Evolutionary conservation across 805 yeast genomes (phyloP), one percentile per base, ranked within the genome.

Genomic region (Metschnikowia santaceciliae): DNA sequence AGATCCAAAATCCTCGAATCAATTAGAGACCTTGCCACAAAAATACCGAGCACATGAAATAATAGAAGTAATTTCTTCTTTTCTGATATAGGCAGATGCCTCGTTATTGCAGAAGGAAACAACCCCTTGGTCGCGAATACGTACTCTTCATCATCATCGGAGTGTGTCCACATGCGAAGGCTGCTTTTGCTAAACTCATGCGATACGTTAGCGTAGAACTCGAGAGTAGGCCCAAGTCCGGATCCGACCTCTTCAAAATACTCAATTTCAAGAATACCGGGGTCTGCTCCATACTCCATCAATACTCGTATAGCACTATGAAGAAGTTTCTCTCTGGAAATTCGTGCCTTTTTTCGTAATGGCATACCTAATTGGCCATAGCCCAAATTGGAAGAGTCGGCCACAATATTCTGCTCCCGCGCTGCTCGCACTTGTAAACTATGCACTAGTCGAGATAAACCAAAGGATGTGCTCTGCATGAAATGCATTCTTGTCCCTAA

Each of bases 161-260:
- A 67, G 2, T 50, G 43, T 57, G 95, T 77, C 98, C 98, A 92
- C 72, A 94, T 71, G 7, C 67, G 68, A 43, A 84, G 67, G 26
- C 74, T 75, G 46, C 75, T 77, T 56, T 71, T 76, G 1, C 86
- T 71, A 64, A 92, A 90, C 55, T 84, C 90, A 50, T 75, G 81
- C 0, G 97, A 90, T 1, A 88, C 90, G 14, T 77, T 72, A 0
- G 97, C 83, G 62, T 90, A 92, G 62, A 94, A 92, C 67, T 92
- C 99, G 55, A 91, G 73, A 0, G 99, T 92, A 3, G 99, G 99
- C 0, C 99, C 99, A 42, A 90, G 70, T 0, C 99, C 99, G 0
- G 96, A 85, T n/a, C 98, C 99, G 6, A 79, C 96, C 65, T 92
- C 99, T 56, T 86, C 90, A 55, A 78, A 82, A 61, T 87, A 92